Base-by-base conservation (phyloP, 2,329 filamentous ascomycete species). In the Fusarium nisikadoi region DNA sequence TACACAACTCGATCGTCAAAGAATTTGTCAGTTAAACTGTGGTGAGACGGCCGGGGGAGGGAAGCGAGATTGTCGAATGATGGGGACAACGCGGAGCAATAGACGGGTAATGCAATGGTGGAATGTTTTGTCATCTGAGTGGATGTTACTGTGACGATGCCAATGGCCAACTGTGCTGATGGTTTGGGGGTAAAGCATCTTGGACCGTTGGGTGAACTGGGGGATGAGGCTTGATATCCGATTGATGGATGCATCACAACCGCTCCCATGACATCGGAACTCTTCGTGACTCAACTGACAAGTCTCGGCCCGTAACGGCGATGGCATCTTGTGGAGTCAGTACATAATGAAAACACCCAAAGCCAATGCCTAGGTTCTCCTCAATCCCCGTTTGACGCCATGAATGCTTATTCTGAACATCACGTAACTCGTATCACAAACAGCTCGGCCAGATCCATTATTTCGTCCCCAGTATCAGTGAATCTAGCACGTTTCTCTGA, bases 51-150 rank as follows among this genome's bases (percentile, higher is more conserved):
- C 27, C 16, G 29, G 60, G 57, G 55, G 27, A 36, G 46, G n/a
- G 54, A 71, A 72, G 68, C 68, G 68, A 72, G 65, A 73, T 73
- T 73, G 70, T 73, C 70, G 70, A 71, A 58, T 55, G 39, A 73
- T 63, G 70, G 55, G 65, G 50, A 72, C 55, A 72, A 38, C 56
- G 55, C 62, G 70, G 70, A 59, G 57, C 20, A 43, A 33, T 31
- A 41, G 10, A 41, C 35, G 35, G 45, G 9, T 38, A 42, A 36
- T 53, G 62, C 46, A 33, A 19, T 29, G 35, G 54, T 62, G 59
- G 42, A 38, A 43, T 38, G 50, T 39, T 59, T 46, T 65, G 49
- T 13, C 63, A 41, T 59, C 13, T 43, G 65, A 19, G 43, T 36
- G 42, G 17, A 27, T 57, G 17, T 45, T 39, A 31, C 62, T 49